Percentiles rank a stretch among this genome's conserved stretches.
Conservation (phyloP, 306 rosid species). For the Betula pendula region DNA sequence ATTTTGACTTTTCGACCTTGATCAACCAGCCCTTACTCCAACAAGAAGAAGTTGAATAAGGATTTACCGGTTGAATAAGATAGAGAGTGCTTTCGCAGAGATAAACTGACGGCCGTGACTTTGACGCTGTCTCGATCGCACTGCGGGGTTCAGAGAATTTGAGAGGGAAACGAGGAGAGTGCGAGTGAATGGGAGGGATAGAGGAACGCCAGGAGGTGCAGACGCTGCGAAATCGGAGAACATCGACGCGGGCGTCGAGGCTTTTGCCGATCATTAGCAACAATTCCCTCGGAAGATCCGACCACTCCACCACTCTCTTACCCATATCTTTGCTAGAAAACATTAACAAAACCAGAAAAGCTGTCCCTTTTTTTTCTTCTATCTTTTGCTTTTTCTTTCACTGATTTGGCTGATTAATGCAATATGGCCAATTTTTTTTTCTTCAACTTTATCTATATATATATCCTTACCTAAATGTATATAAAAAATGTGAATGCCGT, state of each 20-base stretch:
- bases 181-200: conserved; percentile 27
- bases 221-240: conserved; percentile 59
- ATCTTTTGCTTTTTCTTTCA: too few species aligned
- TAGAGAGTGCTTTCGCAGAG: conserved; percentile 37
- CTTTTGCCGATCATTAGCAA: conserved; percentile 44
- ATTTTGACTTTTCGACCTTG: conserved; percentile 35
- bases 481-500: too few species aligned
- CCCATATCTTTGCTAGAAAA: conserved; percentile 22
- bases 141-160: conserved; percentile 30
- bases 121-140: not conserved
- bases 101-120: not conserved
- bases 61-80: conserved; percentile 28
- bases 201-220: conserved; percentile 45
- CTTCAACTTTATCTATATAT: too few species aligned
- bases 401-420: too few species aligned
- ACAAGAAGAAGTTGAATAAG: conserved; percentile 11
- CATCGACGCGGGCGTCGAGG: conserved; percentile 39
- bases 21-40: conserved; percentile 39
- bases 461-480: too few species aligned
- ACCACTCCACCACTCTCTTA: conserved; percentile 35
- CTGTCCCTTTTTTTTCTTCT: too few species aligned
- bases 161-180: conserved; percentile 37
- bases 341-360: too few species aligned
- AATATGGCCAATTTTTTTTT: too few species aligned
- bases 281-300: conserved; percentile 50